These are phyloP conservation scores for Mycena epipterygia DNA, from an alignment of 768 basidiomycete genomes.

Conservation along the genomic window DNA sequence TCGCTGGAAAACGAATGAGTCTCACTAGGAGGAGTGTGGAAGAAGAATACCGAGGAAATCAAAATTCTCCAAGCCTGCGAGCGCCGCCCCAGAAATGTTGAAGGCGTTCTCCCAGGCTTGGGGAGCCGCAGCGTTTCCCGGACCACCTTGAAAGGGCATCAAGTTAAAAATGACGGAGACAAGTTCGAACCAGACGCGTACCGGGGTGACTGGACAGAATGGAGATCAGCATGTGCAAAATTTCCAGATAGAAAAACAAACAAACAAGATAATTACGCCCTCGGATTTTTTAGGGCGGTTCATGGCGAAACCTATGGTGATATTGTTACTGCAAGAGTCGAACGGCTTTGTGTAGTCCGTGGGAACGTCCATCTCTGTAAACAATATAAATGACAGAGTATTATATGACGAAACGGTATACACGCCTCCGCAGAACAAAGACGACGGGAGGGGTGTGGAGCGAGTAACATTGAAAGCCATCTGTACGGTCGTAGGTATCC, in stretches of 20 bases:
- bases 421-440: constrained; percentile 19
- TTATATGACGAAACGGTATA: not conserved
- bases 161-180: too few relatives aligned
- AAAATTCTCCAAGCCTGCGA: not conserved
- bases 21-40: not conserved
- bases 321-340: constrained; percentile 7
- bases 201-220: constrained; percentile 8
- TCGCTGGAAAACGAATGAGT: not conserved
- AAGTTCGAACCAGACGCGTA: too few relatives aligned
- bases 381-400: not conserved
- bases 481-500: not conserved
- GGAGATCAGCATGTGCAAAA: not conserved
- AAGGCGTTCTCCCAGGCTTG: constrained; percentile 1
- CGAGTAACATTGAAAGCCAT: not conserved
- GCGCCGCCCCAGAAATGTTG: not conserved
- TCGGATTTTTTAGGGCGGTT: constrained; percentile 18
- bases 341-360: constrained; percentile 32
- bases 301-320: constrained; percentile 34
- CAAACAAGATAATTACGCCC: constrained; percentile 24
- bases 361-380: constrained; percentile 25
- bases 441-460: constrained; percentile 13
- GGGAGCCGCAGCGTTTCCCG: not conserved
- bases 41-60: not conserved
- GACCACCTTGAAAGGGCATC: not conserved
- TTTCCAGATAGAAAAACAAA: not conserved